A percentile compares a stretch with the other conserved stretches of the same genome.
These are phyloP conservation scores for Suillus tomentosus DNA, from an alignment of 768 basidiomycete genomes.

Conservation along the genomic window DNA sequence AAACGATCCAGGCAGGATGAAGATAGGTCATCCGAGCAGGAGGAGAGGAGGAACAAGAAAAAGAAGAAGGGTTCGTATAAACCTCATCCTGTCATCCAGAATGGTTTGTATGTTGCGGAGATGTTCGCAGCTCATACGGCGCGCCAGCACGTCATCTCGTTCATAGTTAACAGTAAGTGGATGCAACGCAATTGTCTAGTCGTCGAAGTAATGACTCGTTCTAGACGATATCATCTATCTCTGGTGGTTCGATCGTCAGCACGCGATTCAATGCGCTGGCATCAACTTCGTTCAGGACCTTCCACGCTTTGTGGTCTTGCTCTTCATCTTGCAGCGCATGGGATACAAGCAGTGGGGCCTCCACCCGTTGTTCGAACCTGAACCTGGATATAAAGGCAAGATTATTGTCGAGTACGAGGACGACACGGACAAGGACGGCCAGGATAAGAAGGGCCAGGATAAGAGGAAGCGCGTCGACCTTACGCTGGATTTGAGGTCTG, in stretches of 20 bases:
- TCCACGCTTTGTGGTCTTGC: slow-evolving; percentile 6
- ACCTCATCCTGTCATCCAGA: background rate
- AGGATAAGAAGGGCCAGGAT: background rate
- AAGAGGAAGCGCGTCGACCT: background rate
- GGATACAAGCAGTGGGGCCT: slow-evolving; percentile 4
- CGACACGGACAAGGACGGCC: background rate
- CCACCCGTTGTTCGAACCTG: background rate
- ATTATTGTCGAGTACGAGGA: background rate
- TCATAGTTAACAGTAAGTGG: background rate
- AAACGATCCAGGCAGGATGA: background rate
- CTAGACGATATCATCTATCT: background rate
- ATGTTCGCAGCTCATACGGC: background rate
- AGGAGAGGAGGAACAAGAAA: background rate
- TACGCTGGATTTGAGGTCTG: background rate
- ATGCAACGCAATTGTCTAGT: background rate
- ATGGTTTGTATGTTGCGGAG: background rate
- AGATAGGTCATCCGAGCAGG: slow-evolving; percentile 10
- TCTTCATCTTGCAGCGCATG: slow-evolving; percentile 6
- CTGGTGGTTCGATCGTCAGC: slow-evolving; percentile 10
- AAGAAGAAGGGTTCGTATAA: background rate
- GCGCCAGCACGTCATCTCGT: background rate
- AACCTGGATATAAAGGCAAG: background rate
- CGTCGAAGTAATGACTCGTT: background rate
- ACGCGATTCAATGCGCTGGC: slow-evolving; percentile 5
- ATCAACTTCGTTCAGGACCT: slow-evolving; percentile 11